Base-by-base conservation (phyloP, 2,329 filamentous ascomycete species). In the Apiospora pterosperma region DNA sequence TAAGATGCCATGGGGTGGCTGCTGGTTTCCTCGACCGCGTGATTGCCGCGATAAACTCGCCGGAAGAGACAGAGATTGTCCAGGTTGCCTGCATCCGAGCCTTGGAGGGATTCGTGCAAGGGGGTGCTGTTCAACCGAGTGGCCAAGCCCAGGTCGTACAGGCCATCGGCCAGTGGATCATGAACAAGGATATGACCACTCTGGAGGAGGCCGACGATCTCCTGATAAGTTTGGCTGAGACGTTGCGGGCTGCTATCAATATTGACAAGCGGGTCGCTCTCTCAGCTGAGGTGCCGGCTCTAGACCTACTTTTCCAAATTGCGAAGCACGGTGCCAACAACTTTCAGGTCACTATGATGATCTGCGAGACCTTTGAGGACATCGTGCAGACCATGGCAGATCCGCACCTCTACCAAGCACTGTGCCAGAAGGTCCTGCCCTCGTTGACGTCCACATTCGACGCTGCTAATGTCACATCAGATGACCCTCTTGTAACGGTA, bases 21-120 rank as follows among this genome's bases (percentile, higher is more conserved):
- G 81, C 84, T 16, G 84, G 82, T 7, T 84, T 95, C 65, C 82
- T 94, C 69, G 88, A 93, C 71, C 86, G 85, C 38, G 90, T 92
- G 1, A 85, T 98, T 62, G 87, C 90, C 61, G 89, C 90, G 8
- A 92, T 97, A 69, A 88, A 87, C 11, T 82, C 82, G 39, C 48
- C 48, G 19, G 94, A 97, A 69, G 82, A 88, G 23, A 91, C 92
- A 0, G 94, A 97, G 75, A 88, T 98, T 39, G 95, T 98, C 52
- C 92, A 96, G 76, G 94, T 97, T 21, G 90, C 95, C 23, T 97
- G 93, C 73, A 91, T 98, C 72, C 94, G 95, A 75, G 90, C 93
- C 1, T 79, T 97, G 39, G 93, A 97, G 72, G 84, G 85, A 19
- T 85, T 89, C 65, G 82, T 89, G 62, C 82, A 79, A 66, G 82